A percentile compares a stretch with the other conserved stretches of the same genome.
Conservation (phyloP, 2,329 filamentous ascomycete species). For the Cladosporium sp. region DNA sequence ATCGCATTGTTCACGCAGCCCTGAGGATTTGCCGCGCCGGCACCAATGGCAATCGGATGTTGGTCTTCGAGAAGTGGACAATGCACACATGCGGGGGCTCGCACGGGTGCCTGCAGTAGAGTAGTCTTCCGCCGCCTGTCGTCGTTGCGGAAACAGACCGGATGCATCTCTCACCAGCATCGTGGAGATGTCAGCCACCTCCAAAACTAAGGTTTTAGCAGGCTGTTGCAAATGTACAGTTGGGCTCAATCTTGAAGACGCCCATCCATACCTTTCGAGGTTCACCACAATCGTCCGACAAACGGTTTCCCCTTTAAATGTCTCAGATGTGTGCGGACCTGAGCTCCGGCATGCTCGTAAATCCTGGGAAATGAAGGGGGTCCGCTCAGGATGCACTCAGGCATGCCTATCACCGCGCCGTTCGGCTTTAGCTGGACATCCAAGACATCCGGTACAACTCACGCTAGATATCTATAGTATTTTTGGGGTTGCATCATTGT, state of each 20-base stretch:
- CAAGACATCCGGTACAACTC: neutral
- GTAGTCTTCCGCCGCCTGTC: neutral
- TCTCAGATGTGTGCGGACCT: neutral
- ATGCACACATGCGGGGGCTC: neutral
- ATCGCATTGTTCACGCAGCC: neutral
- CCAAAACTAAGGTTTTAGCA: neutral
- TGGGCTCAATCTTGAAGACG: slow-evolving; percentile 1
- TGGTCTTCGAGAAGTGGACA: neutral
- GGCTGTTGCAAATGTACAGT: neutral
- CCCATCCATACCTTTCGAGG: neutral
- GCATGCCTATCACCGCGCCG: neutral
- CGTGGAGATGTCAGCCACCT: neutral
- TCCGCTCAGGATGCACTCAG: slow-evolving; percentile 1
- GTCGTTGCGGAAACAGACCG: neutral
- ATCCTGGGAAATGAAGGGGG: neutral
- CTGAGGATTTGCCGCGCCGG: neutral
- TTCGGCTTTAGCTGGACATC: neutral
- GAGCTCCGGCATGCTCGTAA: neutral
- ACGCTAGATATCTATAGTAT: neutral
- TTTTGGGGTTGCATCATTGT: neutral
- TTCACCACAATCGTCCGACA: neutral
- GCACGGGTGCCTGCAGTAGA: neutral
- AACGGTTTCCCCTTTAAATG: neutral
- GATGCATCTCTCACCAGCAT: neutral
- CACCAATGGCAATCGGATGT: neutral